phyloP scores from a whole-genome alignment of 176 grass and related monocot species.

The Carex myosuroides region DNA sequence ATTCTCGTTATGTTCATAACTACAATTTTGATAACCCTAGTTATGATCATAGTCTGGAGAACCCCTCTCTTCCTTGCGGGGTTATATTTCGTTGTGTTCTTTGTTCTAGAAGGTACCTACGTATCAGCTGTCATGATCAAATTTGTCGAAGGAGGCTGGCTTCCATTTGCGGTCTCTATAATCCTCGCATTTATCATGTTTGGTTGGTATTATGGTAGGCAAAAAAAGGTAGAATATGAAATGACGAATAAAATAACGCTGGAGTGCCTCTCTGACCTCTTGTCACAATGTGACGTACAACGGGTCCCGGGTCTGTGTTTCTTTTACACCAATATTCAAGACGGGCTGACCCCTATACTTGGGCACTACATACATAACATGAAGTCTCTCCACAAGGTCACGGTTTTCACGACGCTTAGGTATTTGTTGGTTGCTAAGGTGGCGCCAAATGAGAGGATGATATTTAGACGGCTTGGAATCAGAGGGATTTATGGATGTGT shows the following conservation, averaged over 20 bases:
- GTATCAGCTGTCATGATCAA: slow-evolving; percentile 64
- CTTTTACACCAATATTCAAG: slow-evolving; percentile 81
- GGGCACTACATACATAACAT: slow-evolving; percentile 73
- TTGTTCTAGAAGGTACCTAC: slow-evolving; percentile 60
- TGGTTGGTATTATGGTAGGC: slow-evolving; percentile 69
- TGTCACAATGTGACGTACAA: slow-evolving; percentile 52
- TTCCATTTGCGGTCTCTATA: slow-evolving; percentile 62
- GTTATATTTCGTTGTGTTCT: slow-evolving; percentile 50
- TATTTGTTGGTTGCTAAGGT: slow-evolving; percentile 65
- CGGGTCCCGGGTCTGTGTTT: slow-evolving; percentile 63
- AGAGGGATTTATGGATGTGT: slow-evolving; percentile 56
- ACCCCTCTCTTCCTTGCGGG: slow-evolving; percentile 28
- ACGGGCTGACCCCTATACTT: slow-evolving; percentile 56
- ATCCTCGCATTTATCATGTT: slow-evolving; percentile 75
- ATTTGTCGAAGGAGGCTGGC: slow-evolving; percentile 68
- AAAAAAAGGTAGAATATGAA: slow-evolving; percentile 62
- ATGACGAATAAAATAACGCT: slow-evolving; percentile 61
- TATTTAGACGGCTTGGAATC: slow-evolving; percentile 39
- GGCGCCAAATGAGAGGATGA: slow-evolving; percentile 42
- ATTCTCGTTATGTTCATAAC: slow-evolving; percentile 94
- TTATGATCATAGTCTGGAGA: slow-evolving; percentile 82
- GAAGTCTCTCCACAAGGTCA: slow-evolving; percentile 54
- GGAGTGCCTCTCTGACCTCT: slow-evolving; percentile 42
- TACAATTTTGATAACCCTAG: slow-evolving; percentile 62
- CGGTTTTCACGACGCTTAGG: slow-evolving; percentile 53